Evolutionary conservation across 2,329 filamentous ascomycete species (phyloP), one percentile per base, ranked within the genome.

Genomic region (Verticillium isaacii): DNA sequence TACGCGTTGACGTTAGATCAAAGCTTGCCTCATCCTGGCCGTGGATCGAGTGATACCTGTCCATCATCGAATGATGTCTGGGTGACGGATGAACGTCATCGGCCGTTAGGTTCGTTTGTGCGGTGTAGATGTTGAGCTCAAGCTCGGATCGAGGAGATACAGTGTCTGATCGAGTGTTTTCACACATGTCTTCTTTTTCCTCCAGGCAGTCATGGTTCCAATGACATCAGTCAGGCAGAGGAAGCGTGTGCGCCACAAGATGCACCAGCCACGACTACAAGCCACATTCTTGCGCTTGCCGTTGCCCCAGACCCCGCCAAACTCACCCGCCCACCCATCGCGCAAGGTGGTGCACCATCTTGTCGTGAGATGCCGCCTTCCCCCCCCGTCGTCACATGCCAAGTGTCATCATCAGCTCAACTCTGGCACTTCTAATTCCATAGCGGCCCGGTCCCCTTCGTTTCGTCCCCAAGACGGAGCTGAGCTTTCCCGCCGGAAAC

Each of bases 21-120:
- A 89, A 89, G 70, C 84, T 89, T 60, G 85, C 82, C 64, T 84
- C 76, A 66, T 88, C 86, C 67, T 82, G 79, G 66, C 83, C 84
- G 70, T 88, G 85, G 63, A 86, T 78, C 56, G 80, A 75, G 71
- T 85, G 80, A 70, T 86, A 85, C 19, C 54, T 63, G 15, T 66
- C 61, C 62, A 68, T 63, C 36, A 55, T 57, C 50, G 50, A n/a
- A 11, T 14, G 45, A 50, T 23, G 19, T 14, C 45, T 50, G 5
- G 12, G 19, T 11, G 12, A 5, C 8, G 7, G 19, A 3, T 9
- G 19, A n/a, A 25, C 45, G 45, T 23, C 45, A 23, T 23, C 45
- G 12, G 19, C 45, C 3, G n/a, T 23, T 25, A 8, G 9, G 14
- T 14, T 14, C 12, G n/a, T 56, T 56, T 7, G 23, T 23, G 55